Conservation (phyloP, 2,329 filamentous ascomycete species). For the Fusarium ramigenum region DNA sequence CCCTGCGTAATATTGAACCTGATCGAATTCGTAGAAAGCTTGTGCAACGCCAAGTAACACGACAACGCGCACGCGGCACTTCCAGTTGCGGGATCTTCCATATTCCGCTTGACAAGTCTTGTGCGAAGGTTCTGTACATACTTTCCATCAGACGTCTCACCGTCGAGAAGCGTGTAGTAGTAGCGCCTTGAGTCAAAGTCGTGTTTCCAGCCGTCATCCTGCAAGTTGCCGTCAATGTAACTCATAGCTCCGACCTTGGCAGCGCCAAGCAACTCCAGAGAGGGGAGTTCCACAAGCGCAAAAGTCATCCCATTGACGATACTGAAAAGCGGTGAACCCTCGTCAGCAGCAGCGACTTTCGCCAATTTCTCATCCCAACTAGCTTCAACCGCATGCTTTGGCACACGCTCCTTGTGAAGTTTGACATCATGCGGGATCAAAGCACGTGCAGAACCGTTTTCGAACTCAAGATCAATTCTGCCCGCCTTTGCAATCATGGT, state of each 20-base stretch:
- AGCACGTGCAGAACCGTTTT: conserved; percentile 61
- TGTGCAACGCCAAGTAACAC: conserved; percentile 60
- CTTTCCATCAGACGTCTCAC: conserved; percentile 31
- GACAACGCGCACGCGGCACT: conserved; percentile 67
- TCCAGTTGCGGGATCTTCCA: conserved; percentile 70
- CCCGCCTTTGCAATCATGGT: conserved; percentile 65
- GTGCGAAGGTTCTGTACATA: conserved; percentile 56
- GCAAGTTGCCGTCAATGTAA: conserved; percentile 46
- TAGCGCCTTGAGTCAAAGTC: conserved; percentile 62
- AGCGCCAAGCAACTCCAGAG: conserved; percentile 64
- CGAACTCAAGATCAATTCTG: conserved; percentile 55
- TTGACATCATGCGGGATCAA: conserved; percentile 73
- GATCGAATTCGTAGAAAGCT: conserved; percentile 38
- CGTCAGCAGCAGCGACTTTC: conserved; percentile 46
- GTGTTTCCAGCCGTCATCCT: conserved; percentile 62
- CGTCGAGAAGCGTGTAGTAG: conserved; percentile 62
- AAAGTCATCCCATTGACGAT: conserved; percentile 81
- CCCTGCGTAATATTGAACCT: conserved; percentile 68
- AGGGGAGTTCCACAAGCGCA: conserved; percentile 67
- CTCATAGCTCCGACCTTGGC: conserved; percentile 49
- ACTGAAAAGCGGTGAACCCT: conserved; percentile 59
- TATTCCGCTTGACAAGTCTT: conserved; percentile 62
- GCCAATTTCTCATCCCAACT: conserved; percentile 33
- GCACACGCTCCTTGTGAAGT: conserved; percentile 59
- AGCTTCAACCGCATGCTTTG: conserved; percentile 26